A percentile compares a stretch with the other conserved stretches of the same genome.
These are phyloP conservation scores for Iberis pinnata DNA, from an alignment of 345 rosid species.

Conservation along the genomic window DNA sequence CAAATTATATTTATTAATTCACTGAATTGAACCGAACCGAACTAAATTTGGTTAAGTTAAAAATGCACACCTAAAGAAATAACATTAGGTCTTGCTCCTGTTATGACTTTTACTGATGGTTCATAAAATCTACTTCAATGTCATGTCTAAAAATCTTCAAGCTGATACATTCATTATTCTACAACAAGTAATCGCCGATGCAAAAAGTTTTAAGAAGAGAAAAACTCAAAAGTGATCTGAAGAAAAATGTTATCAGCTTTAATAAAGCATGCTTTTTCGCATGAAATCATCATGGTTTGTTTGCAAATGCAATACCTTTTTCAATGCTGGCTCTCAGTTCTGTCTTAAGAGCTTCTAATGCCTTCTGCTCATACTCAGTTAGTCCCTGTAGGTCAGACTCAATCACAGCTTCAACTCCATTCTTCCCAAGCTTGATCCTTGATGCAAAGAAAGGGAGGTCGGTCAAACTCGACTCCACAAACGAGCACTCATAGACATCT, in stretches of 20 bases:
- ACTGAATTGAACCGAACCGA: too few species aligned
- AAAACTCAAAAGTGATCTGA: conserved; percentile 29
- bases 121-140: conserved; percentile 7
- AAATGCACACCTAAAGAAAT: too few species aligned
- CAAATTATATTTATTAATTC: too few species aligned
- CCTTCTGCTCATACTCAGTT: conserved; percentile 73
- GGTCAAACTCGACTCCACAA: conserved; percentile 61
- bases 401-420: conserved; percentile 73
- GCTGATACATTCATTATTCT: conserved; percentile 32
- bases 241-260: conserved; percentile 21
- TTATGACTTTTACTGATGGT: conserved; percentile 58
- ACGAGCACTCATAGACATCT: conserved; percentile 80
- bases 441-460: conserved; percentile 92
- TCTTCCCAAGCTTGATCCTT: conserved; percentile 71
- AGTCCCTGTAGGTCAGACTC: conserved; percentile 63
- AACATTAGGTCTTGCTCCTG: conserved; percentile 71
- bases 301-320: conserved; percentile 70
- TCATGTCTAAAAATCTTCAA: conserved; percentile 22
- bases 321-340: conserved; percentile 83
- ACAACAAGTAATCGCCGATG: conserved; percentile 19
- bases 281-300: conserved; percentile 36
- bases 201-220: conserved; percentile 6
- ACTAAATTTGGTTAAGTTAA: too few species aligned
- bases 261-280: neutral
- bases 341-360: conserved; percentile 68